These are phyloP conservation scores for Chlorella sp. DNA, from an alignment of 139 green algal genomes.

Conservation along the genomic window DNA sequence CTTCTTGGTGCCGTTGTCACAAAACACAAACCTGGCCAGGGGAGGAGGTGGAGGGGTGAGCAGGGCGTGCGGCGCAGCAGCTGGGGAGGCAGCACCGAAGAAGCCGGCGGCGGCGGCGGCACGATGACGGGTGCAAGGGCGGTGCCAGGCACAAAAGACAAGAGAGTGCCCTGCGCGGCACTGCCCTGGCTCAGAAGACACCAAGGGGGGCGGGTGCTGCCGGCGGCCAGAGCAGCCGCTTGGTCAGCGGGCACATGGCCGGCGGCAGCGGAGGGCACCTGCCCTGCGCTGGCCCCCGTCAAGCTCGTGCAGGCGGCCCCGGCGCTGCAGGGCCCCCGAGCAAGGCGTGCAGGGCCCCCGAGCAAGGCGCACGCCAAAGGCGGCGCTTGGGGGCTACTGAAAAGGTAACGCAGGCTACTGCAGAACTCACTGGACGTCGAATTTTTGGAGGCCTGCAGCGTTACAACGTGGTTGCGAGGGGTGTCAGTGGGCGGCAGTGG, in stretches of 20 bases:
- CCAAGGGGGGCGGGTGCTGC: not conserved
- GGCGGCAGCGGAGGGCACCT: not conserved
- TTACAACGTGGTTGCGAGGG: not conserved
- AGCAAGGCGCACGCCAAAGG: not conserved
- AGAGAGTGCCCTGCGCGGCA: too few species aligned
- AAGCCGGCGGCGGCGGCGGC: too few species aligned
- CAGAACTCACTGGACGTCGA: constrained; percentile 42
- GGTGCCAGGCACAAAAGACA: too few species aligned
- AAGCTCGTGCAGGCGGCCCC: not conserved
- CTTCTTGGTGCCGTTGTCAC: constrained; percentile 51
- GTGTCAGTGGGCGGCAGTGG: not conserved
- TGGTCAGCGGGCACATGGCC: not conserved
- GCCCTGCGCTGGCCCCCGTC: too few species aligned
- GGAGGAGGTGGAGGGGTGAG: too few species aligned
- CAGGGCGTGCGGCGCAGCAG: too few species aligned
- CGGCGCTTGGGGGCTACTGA: not conserved
- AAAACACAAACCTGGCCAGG: constrained; percentile 48
- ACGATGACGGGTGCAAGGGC: too few species aligned
- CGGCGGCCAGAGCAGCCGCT: not conserved
- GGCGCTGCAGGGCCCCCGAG: not conserved
- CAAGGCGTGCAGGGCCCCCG: not conserved
- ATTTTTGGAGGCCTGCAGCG: constrained; percentile 27
- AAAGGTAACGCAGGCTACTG: not conserved
- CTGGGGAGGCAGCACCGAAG: too few species aligned
- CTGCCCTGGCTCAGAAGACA: too few species aligned